Evolutionary conservation across 306 rosid genomes (phyloP).

Genomic region (Ormosia emarginata): DNA sequence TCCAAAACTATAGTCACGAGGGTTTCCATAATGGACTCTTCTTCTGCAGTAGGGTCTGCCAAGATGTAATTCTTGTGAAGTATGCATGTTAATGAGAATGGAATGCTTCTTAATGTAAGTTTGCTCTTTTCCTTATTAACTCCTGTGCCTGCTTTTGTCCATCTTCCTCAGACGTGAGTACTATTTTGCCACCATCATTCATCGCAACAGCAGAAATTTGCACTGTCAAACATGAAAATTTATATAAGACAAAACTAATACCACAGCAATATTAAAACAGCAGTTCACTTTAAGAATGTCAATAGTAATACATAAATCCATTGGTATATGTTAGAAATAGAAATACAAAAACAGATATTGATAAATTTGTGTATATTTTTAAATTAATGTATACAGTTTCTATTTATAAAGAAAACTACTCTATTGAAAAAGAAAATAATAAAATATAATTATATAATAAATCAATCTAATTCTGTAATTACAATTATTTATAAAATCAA

Average conservation of each 20-base stretch:
- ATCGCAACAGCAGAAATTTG: conserved; percentile 73
- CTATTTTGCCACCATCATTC: conserved; percentile 80
- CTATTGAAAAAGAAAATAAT: too few relatives aligned
- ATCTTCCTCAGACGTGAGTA: conserved; percentile 55
- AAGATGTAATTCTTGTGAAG: conserved; percentile 80
- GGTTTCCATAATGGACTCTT: conserved; percentile 87
- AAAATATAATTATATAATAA: too few relatives aligned
- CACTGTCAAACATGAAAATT: conserved; percentile 48
- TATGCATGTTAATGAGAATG: conserved; percentile 77
- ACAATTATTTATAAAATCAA: too few relatives aligned
- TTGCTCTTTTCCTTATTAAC: conserved; percentile 77
- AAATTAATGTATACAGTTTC: too few relatives aligned
- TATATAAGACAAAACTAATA: not conserved
- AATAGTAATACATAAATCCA: not conserved
- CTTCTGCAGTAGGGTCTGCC: conserved; percentile 92
- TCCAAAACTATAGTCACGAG: conserved; percentile 78
- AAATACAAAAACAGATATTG: too few relatives aligned
- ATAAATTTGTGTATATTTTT: too few relatives aligned
- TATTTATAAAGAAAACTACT: too few relatives aligned
- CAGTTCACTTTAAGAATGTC: not conserved
- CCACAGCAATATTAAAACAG: not conserved
- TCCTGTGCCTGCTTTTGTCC: conserved; percentile 50
- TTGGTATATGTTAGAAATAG: too few relatives aligned
- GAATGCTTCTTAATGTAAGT: conserved; percentile 58
- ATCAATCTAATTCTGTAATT: too few relatives aligned